Percentiles rank a stretch among this genome's conserved stretches.
These are phyloP conservation scores for Verticillium nubilum DNA, from an alignment of 2,329 filamentous ascomycete species.

Conservation along the genomic window DNA sequence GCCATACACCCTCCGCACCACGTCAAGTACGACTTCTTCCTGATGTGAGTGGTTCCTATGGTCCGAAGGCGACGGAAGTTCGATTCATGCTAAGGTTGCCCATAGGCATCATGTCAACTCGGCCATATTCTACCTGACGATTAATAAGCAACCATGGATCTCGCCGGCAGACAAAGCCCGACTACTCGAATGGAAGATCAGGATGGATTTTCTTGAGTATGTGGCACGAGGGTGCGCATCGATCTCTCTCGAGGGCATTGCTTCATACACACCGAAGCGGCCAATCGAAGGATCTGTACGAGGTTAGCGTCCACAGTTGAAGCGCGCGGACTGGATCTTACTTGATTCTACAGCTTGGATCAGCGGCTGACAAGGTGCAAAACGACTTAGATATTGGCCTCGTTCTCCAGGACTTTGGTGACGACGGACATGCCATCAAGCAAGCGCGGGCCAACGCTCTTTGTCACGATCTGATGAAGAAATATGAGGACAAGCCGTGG, in stretches of 20 bases:
- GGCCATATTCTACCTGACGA: slow-evolving; percentile 64
- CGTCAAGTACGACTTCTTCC: slow-evolving; percentile 76
- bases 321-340: no score
- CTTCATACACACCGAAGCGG: slow-evolving; percentile 47
- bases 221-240: slow-evolving; percentile 60
- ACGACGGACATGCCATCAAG: slow-evolving; percentile 82
- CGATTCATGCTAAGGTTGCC: neutral
- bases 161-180: slow-evolving; percentile 55
- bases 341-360: neutral
- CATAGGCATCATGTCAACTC: slow-evolving; percentile 69
- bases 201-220: slow-evolving; percentile 70
- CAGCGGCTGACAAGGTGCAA: neutral
- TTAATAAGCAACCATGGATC: slow-evolving; percentile 59
- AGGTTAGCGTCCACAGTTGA: slow-evolving; percentile 16
- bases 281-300: slow-evolving; percentile 17
- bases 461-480: slow-evolving; percentile 46
- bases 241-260: slow-evolving; percentile 54
- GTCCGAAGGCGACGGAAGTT: neutral
- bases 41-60: slow-evolving; percentile 37
- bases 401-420: slow-evolving; percentile 41
- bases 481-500: slow-evolving; percentile 40
- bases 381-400: slow-evolving; percentile 33
- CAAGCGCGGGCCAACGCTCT: slow-evolving; percentile 65
- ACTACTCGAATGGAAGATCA: slow-evolving; percentile 76
- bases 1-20: slow-evolving; percentile 59